Conservation (phyloP, 805 yeast species). For the Candida khao-thaluensis region DNA sequence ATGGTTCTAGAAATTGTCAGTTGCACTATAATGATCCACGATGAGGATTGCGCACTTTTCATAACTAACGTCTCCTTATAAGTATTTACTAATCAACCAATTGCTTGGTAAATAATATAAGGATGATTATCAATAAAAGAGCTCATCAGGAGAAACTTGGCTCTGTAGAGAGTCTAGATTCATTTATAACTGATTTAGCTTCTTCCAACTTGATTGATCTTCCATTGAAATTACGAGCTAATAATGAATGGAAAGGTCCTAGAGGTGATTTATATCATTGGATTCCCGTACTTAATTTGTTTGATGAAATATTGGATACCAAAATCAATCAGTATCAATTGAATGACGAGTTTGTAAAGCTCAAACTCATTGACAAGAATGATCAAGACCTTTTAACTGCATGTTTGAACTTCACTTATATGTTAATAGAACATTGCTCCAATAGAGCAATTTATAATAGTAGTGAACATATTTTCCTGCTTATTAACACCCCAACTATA, state of each 20-base stretch:
- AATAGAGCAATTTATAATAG: slow-evolving; percentile 70
- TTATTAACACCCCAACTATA: slow-evolving; percentile 60
- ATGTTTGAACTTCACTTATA: slow-evolving; percentile 59
- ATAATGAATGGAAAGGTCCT: slow-evolving; percentile 58
- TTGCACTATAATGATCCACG: too few relatives aligned
- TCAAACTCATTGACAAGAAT: slow-evolving; percentile 41
- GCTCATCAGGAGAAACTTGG: slow-evolving; percentile 29
- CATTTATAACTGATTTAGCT: slow-evolving; percentile 37
- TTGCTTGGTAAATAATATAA: background rate
- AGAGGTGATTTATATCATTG: slow-evolving; percentile 72
- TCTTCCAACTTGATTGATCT: slow-evolving; percentile 40
- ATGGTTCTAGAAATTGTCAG: too few relatives aligned
- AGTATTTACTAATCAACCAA: background rate
- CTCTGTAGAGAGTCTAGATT: slow-evolving; percentile 27
- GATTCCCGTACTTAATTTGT: slow-evolving; percentile 71
- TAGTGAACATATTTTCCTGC: slow-evolving; percentile 53
- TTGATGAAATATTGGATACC: slow-evolving; percentile 64
- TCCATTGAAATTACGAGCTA: slow-evolving; percentile 34
- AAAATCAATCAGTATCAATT: slow-evolving; percentile 55
- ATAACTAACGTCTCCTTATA: background rate
- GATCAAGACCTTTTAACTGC: slow-evolving; percentile 52
- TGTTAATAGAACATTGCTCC: slow-evolving; percentile 66
- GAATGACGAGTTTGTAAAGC: slow-evolving; percentile 44
- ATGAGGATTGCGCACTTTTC: slow-evolving; percentile 1
- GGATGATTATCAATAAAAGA: slow-evolving; percentile 35